Conservation (phyloP, 805 yeast genomes). For the Kodamaea jinghongensis region DNA sequence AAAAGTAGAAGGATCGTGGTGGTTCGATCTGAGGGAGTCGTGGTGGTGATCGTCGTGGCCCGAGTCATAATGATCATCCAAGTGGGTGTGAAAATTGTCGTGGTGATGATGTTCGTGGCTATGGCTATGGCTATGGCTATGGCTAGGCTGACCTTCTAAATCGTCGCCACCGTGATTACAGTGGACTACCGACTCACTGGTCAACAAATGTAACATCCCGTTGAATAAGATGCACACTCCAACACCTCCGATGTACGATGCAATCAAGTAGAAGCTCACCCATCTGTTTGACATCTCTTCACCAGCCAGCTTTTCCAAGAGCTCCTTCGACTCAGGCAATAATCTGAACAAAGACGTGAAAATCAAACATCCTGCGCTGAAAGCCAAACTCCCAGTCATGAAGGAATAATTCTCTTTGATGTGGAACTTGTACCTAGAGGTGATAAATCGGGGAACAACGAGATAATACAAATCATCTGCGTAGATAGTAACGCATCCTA, state of each 20-base stretch:
- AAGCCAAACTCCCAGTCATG: constrained; percentile 69
- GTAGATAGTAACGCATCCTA: constrained; percentile 69
- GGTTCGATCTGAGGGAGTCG: constrained; percentile 11
- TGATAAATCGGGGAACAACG: constrained; percentile 39
- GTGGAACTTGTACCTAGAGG: constrained; percentile 44
- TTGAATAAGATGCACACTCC: constrained; percentile 59
- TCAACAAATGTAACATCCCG: constrained; percentile 62
- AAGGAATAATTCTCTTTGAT: constrained; percentile 60
- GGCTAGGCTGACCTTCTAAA: neutral
- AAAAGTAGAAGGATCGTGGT: constrained; percentile 4
- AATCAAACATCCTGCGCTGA: constrained; percentile 78
- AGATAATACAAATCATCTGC: constrained; percentile 52
- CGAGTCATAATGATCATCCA: too few relatives aligned
- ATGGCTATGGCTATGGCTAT: constrained; percentile 12
- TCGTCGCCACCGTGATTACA: constrained; percentile 61
- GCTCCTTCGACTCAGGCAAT: constrained; percentile 57
- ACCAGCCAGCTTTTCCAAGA: constrained; percentile 3
- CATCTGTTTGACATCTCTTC: constrained; percentile 7
- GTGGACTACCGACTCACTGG: constrained; percentile 82
- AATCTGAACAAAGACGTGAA: constrained; percentile 76
- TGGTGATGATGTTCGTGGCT: constrained; percentile 12
- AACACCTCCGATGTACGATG: constrained; percentile 58
- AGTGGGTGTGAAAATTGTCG: constrained; percentile 8
- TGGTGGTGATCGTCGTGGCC: constrained; percentile 1
- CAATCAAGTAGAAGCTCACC: constrained; percentile 39